phyloP scores from a whole-genome alignment of 495 filamentous ascomycete species.

The Aspergillus homomorphus region DNA sequence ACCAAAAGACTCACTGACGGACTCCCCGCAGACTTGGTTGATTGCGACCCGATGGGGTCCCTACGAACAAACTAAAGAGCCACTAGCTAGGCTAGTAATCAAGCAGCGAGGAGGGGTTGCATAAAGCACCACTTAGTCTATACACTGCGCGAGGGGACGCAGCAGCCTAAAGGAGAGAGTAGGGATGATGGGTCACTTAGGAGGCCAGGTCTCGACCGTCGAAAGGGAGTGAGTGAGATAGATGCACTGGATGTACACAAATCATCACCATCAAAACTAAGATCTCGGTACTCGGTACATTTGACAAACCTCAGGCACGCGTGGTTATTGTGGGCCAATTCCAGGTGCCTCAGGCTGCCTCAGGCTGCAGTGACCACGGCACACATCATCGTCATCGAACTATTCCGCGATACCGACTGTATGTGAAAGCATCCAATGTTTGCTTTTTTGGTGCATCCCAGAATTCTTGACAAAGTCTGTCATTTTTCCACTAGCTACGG shows the following conservation, averaged over 20 bases:
- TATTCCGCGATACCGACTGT: neutral
- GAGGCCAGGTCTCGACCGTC: neutral
- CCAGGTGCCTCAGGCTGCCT: neutral
- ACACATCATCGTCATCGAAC: neutral
- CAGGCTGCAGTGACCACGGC: neutral
- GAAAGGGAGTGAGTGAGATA: neutral
- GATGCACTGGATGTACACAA: neutral
- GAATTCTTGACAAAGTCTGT: too few relatives aligned
- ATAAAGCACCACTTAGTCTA: too few relatives aligned
- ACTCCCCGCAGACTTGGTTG: too few relatives aligned
- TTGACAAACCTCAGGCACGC: neutral
- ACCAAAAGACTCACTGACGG: neutral
- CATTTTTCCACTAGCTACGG: too few relatives aligned
- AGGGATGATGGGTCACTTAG: neutral
- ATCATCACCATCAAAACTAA: neutral
- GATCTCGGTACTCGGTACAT: neutral
- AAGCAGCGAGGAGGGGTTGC: too few relatives aligned
- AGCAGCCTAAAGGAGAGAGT: neutral
- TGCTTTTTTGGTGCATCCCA: too few relatives aligned
- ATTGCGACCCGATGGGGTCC: neutral
- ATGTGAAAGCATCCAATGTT: too few relatives aligned
- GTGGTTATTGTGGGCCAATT: neutral
- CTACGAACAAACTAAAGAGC: neutral
- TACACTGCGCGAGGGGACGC: too few relatives aligned
- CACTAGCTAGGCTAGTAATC: neutral